Conservation (phyloP, 768 basidiomycete genomes). For the Russula compacta region DNA sequence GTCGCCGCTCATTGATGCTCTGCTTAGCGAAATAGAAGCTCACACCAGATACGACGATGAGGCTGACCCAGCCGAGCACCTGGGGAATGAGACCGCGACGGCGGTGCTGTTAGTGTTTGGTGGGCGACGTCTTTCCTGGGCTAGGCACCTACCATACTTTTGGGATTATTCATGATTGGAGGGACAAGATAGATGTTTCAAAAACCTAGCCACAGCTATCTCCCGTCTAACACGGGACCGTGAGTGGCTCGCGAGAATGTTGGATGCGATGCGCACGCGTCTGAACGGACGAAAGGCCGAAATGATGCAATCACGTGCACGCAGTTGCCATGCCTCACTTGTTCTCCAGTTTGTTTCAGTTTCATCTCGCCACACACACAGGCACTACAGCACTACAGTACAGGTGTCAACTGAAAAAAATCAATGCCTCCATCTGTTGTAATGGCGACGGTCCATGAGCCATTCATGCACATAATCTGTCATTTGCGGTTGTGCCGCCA, state of each 20-base stretch:
- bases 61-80: constrained; percentile 28
- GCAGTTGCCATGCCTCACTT: too few relatives aligned
- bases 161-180: constrained; percentile 12
- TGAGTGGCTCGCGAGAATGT: too few relatives aligned
- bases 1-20: constrained; percentile 30
- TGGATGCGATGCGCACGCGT: too few relatives aligned
- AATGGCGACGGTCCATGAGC: not conserved
- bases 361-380: not conserved
- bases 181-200: not conserved
- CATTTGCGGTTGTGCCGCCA: not conserved
- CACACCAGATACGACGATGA: constrained; percentile 30
- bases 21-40: constrained; percentile 33
- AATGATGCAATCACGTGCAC: too few relatives aligned
- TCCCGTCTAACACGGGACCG: too few relatives aligned
- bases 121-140: not conserved
- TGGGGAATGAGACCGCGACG: constrained; percentile 1
- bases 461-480: not conserved
- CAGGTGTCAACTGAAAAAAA: not conserved
- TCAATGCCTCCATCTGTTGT: not conserved
- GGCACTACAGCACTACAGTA: too few relatives aligned
- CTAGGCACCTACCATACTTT: constrained; percentile 7
- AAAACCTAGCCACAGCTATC: too few relatives aligned
- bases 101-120: not conserved
- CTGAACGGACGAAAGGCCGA: too few relatives aligned
- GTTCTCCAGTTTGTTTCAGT: not conserved